Conservation (phyloP, 768 basidiomycete genomes). For the Vararia minispora region DNA sequence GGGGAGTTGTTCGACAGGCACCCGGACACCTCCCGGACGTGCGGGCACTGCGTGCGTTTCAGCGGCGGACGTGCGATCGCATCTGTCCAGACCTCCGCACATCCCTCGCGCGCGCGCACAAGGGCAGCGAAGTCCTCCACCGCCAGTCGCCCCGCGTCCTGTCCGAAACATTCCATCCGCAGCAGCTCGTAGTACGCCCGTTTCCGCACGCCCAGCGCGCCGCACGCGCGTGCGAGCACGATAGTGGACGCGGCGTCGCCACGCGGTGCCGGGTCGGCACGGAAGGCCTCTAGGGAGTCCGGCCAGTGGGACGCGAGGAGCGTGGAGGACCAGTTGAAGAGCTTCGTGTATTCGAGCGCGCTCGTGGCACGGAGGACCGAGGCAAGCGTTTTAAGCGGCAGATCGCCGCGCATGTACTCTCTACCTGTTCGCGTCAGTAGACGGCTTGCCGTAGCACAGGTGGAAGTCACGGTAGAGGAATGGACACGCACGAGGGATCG, state of each 20-base stretch:
- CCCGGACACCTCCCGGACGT: neutral
- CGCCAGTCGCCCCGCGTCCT: slow-evolving; percentile 9
- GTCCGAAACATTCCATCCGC: slow-evolving; percentile 20
- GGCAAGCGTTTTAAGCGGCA: slow-evolving; percentile 20
- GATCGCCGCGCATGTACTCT: slow-evolving; percentile 16
- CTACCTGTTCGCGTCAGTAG: slow-evolving; percentile 7
- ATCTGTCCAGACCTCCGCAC: slow-evolving; percentile 14
- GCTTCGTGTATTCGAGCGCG: slow-evolving; percentile 21
- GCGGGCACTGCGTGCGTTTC: slow-evolving; percentile 8
- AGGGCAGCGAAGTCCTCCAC: slow-evolving; percentile 16
- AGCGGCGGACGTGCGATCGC: slow-evolving; percentile 14
- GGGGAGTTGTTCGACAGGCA: no score
- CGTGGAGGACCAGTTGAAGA: slow-evolving; percentile 20
- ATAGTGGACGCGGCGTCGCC: slow-evolving; percentile 22
- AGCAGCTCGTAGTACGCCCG: slow-evolving; percentile 31
- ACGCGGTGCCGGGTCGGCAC: slow-evolving; percentile 4
- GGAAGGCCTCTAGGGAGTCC: slow-evolving; percentile 13
- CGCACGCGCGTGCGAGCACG: slow-evolving; percentile 20
- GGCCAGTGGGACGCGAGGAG: slow-evolving; percentile 24
- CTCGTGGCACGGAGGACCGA: slow-evolving; percentile 26
- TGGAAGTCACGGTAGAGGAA: neutral
- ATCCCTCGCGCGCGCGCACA: slow-evolving; percentile 16
- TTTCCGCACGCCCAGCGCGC: slow-evolving; percentile 20
- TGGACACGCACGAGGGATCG: slow-evolving; percentile 21
- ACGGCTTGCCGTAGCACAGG: no score